Percentiles rank a stretch among this genome's conserved stretches.
Evolutionary conservation across 768 basidiomycete species (phyloP).

Genomic region (Pleurotus platypus): DNA sequence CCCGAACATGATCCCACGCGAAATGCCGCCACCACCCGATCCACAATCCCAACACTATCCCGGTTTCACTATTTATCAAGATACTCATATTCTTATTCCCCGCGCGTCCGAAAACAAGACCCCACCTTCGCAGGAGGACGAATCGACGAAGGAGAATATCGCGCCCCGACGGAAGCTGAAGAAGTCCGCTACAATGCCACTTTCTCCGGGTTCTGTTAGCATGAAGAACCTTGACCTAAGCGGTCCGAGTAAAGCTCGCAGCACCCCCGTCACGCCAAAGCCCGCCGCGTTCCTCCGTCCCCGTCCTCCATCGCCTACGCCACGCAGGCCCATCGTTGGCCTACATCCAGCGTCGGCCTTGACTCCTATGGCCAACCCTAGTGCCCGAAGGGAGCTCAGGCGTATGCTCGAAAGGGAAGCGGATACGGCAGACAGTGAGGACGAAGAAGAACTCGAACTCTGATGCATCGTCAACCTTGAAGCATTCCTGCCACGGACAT

Average conservation of each 20-base stretch:
- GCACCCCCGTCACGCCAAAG: conserved; percentile 23
- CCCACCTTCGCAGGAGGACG: conserved; percentile 12
- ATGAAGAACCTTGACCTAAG: conserved; percentile 10
- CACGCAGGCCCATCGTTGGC: conserved; percentile 19
- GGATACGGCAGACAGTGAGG: conserved; percentile 20
- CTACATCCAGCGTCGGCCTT: conserved; percentile 14
- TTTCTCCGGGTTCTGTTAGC: conserved; percentile 11
- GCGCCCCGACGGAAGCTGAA: conserved; percentile 42
- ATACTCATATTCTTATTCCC: conserved; percentile 11
- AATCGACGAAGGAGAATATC: conserved; percentile 53
- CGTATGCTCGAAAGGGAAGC: conserved; percentile 32
- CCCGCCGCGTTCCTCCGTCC: conserved; percentile 2
- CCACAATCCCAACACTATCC: conserved; percentile 46
- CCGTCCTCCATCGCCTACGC: conserved; percentile 19
- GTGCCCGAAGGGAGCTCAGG: conserved; percentile 23
- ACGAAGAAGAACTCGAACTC: conserved; percentile 16
- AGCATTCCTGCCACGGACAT: neutral
- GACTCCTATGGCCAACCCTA: conserved; percentile 18
- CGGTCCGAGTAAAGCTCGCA: conserved; percentile 14
- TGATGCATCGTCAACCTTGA: neutral
- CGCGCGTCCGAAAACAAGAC: conserved; percentile 8
- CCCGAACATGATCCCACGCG: conserved; percentile 17
- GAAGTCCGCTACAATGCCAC: conserved; percentile 29
- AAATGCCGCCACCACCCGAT: conserved; percentile 26
- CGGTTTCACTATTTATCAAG: conserved; percentile 22